Evolutionary conservation across 306 rosid genomes (phyloP).

Genomic region (Parietaria judaica): DNA sequence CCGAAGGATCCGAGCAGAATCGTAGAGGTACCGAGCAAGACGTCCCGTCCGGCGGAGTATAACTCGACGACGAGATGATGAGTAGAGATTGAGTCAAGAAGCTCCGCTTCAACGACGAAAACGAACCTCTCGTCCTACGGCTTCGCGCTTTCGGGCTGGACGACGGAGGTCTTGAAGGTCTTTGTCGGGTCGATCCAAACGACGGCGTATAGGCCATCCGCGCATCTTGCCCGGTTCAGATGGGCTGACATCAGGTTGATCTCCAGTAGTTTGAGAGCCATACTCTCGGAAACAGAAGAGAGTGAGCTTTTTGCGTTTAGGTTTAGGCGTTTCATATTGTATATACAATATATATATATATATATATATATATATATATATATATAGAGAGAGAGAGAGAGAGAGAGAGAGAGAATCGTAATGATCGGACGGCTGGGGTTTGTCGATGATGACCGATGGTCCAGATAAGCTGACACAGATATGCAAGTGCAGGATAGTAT

Average conservation of each 20-base stretch:
- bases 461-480: no score
- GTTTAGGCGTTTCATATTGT: no score
- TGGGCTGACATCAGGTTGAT: constrained; percentile 4
- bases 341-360: no score
- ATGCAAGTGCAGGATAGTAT: no score
- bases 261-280: neutral
- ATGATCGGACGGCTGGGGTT: no score
- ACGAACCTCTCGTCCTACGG: constrained; percentile 3
- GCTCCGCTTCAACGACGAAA: neutral
- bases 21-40: neutral
- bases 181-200: constrained; percentile 1
- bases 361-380: no score
- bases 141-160: no score
- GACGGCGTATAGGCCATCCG: neutral
- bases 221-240: neutral
- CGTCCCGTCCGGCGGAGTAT: neutral
- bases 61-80: neutral
- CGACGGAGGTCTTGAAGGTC: neutral
- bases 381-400: no score
- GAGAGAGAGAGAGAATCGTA: no score
- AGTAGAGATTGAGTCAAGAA: neutral
- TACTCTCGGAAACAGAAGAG: no score
- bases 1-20: neutral
- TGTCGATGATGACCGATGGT: no score
- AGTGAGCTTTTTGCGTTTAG: no score